Conservation (phyloP, 495 filamentous ascomycete genomes). For the Penicillium cosmopolitanum region DNA sequence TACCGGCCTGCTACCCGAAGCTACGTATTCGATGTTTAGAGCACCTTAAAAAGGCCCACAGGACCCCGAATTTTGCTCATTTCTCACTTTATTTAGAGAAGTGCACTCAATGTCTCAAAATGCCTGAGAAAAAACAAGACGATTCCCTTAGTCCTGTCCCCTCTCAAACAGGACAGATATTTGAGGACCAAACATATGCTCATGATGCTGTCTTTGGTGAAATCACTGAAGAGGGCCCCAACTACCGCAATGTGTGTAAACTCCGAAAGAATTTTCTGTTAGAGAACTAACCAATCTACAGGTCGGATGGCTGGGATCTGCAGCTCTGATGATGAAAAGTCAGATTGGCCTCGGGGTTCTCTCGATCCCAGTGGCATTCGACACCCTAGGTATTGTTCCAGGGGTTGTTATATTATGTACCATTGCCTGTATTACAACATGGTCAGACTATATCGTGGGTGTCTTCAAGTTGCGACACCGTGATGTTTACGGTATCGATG, state of each 20-base stretch:
- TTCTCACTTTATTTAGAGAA: neutral
- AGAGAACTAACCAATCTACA: conserved; percentile 18
- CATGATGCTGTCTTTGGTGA: conserved; percentile 30
- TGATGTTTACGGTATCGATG: conserved; percentile 66
- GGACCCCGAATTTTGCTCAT: neutral
- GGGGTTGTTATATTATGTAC: conserved; percentile 53
- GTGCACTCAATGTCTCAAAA: conserved; percentile 10
- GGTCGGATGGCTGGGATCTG: conserved; percentile 41
- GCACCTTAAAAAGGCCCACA: conserved; percentile 6
- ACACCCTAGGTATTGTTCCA: conserved; percentile 62
- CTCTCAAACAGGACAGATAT: conserved; percentile 12
- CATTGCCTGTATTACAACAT: conserved; percentile 67
- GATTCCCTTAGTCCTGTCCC: conserved; percentile 5
- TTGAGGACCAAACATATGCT: conserved; percentile 5
- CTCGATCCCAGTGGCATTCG: conserved; percentile 62
- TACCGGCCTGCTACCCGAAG: conserved; percentile 1
- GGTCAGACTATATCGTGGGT: conserved; percentile 73
- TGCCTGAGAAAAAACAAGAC: conserved; percentile 18
- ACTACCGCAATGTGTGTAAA: conserved; percentile 24
- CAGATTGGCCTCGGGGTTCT: conserved; percentile 65
- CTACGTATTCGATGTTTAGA: neutral
- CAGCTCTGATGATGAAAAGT: conserved; percentile 46
- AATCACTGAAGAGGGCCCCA: conserved; percentile 23
- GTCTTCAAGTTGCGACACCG: conserved; percentile 71
- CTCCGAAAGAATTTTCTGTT: neutral